Evolutionary conservation across 2,329 filamentous ascomycete genomes (phyloP), one percentile per base, ranked within the genome.

Genomic region (Cadophora gregata): DNA sequence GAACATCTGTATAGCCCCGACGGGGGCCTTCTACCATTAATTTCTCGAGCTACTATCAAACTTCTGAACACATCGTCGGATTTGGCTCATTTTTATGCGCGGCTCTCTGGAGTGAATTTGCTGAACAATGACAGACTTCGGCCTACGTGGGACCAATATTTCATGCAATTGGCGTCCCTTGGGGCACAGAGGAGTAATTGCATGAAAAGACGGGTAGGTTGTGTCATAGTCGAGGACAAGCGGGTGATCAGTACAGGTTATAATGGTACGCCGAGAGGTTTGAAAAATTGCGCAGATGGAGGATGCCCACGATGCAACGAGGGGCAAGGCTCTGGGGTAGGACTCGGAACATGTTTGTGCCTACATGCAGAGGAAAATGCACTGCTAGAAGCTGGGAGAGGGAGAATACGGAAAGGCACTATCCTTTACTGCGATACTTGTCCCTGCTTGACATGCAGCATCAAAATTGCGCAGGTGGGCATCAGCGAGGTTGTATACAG

Each of bases 341-440:
- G 87, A 0, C 84, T 99, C 24, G 88, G 90, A 4, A 97, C 95
- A 6, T 99, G 96, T 76, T 85, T 98, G 59, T 99, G 96, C 78
- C 87, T 99, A n/a, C 96, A 99, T 78, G 96, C 96, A 0, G 96
- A 99, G 81, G 96, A 99, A 81, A 99, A 99, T 78, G 96, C 96
- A 1, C 84, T 99, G 66, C 84, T 99, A 10, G 96, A 99, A 82
- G 96, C 96, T 24, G 96, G 96, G 0, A 85, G 96, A 73, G 96
- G 98, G 79, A 85, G 96, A 66, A 93, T 99, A 72, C 84, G 93
- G 24, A 90, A 93, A 64, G 92, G 90, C 4, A 88, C 92, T 45
- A 91, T 93, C 59, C 82, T 99, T 29, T 99, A 97, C 80, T 97
- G 94, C 79, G 93, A 97, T 77, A 97, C 94, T 72, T 99, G 96